Evolutionary conservation across 2,329 filamentous ascomycete species (phyloP).

Genomic region (Beauveria brongniartii): DNA sequence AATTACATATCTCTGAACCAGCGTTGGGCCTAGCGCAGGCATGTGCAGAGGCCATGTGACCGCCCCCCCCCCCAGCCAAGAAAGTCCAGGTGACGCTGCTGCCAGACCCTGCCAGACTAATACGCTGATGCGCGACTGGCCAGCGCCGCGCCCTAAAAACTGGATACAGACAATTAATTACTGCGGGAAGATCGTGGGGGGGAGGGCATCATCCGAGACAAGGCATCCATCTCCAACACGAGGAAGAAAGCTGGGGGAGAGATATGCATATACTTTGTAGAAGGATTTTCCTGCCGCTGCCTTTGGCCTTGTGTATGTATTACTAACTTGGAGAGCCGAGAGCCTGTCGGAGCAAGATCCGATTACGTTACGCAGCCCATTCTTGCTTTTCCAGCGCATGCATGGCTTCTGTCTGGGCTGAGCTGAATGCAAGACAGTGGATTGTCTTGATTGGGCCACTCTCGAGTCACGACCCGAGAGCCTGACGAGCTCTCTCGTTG

Average conservation of each 20-base stretch:
- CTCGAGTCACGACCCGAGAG: background rate
- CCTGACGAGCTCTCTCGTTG: background rate
- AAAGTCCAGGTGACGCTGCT: too few relatives aligned
- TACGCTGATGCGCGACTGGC: conserved; percentile 3
- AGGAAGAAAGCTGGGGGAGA: background rate
- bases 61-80: too few relatives aligned
- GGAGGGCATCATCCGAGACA: background rate
- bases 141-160: too few relatives aligned
- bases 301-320: too few relatives aligned
- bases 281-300: too few relatives aligned
- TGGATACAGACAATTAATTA: background rate
- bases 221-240: background rate
- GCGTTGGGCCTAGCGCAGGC: too few relatives aligned
- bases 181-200: conserved; percentile 2
- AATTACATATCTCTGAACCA: too few relatives aligned
- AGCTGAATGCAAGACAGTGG: conserved; percentile 5
- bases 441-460: background rate
- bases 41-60: too few relatives aligned
- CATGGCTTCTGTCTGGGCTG: background rate
- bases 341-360: background rate
- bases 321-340: too few relatives aligned
- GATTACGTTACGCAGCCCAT: background rate
- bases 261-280: background rate
- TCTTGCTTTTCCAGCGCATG: background rate
- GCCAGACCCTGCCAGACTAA: background rate